These are phyloP conservation scores for Daldinia childiae DNA, from an alignment of 495 filamentous ascomycete species.

Conservation along the genomic window DNA sequence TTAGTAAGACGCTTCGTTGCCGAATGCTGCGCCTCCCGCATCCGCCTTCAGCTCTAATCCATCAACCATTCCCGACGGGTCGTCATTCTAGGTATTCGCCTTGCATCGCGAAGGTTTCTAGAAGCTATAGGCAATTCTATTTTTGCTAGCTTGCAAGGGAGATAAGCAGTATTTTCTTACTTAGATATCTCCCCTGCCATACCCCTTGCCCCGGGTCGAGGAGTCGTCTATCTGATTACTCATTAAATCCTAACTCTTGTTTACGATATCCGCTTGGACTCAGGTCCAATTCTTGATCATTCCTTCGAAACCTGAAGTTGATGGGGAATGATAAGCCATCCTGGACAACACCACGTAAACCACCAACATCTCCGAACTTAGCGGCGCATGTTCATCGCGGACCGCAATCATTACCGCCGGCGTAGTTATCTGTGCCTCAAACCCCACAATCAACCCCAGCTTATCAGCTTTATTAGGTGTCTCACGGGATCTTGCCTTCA, in stretches of 20 bases:
- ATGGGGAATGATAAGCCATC: neutral
- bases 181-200: neutral
- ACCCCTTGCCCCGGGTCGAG: neutral
- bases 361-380: neutral
- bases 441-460: neutral
- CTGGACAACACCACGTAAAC: no score
- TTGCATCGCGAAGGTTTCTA: neutral
- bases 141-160: neutral
- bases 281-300: neutral
- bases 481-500: neutral
- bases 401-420: neutral
- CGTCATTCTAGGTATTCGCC: neutral
- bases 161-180: slow-evolving; percentile 3
- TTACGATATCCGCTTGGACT: neutral
- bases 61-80: neutral
- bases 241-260: neutral
- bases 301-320: neutral
- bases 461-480: neutral
- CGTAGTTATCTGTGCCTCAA: neutral
- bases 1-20: slow-evolving; percentile 1
- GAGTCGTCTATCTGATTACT: neutral
- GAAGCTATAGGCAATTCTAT: neutral
- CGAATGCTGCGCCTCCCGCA: slow-evolving; percentile 5
- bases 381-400: neutral
- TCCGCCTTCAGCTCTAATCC: slow-evolving; percentile 1